Evolutionary conservation across 129 eudicot genomes (phyloP), one percentile per base, ranked within the genome.

Genomic region (Tagetes erecta): DNA sequence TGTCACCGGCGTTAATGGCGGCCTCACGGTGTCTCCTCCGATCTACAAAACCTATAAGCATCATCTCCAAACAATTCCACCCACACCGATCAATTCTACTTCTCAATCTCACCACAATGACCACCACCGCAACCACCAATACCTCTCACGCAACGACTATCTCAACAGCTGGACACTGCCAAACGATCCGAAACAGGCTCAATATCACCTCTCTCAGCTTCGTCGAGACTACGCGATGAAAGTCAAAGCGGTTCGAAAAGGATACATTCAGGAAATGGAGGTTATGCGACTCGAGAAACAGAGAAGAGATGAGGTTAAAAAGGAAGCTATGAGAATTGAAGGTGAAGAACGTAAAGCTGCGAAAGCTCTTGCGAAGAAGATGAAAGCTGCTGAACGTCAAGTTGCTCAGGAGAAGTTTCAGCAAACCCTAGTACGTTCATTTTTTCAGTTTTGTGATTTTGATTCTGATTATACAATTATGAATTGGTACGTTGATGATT

Each of bases 251-350:
- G 64, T 79, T 20, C 84, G 96, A 20, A 90, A 85, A 79, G 76
- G 56, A 59, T 90, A 87, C 79, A 87, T 87, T 59, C 68, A 71
- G 11, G 96, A 90, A 69, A 77, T 90, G 93, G 96, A 90, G 83
- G 38, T 83, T 53, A 83, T 73, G 84, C 79, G 88, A 76, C 73
- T 85, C 64, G 93, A 90, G 8, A 85, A 87, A 66, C 33, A 56
- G 73, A 67, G 84, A 49, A 83, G 81, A 64, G 93, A 87, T n/a
- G 87, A 81, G 71, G 85, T 82, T 14, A 85, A 78, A 46, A 87
- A 71, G 60, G 93, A 87, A 75, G 96, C 92, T 8, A 39, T 81
- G 38, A 60, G 88, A 68, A 70, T 85, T 8, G 89, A 89, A 6
- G 84, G 80, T 63, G 87, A 85, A 66, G 86, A 87, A 78, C 78